Conservation (phyloP, 2,329 filamentous ascomycete genomes). For the Pleurostoma richardsiae region DNA sequence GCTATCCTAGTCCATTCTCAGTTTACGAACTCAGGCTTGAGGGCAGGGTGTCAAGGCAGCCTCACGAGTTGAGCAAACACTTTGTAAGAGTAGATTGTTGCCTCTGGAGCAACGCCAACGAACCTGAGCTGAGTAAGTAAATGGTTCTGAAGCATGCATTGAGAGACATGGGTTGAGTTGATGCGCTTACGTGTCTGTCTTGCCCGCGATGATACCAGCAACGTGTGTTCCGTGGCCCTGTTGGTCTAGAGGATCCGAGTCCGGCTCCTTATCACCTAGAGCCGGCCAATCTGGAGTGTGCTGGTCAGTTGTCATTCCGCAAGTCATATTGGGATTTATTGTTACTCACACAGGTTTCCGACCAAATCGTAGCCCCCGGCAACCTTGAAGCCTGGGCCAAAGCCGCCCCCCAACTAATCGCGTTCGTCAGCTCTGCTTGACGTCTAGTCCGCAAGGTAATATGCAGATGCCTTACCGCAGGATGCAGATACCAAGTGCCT, state of each 20-base stretch:
- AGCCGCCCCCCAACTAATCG: neutral
- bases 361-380: conserved; percentile 3
- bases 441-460: neutral
- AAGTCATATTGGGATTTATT: neutral
- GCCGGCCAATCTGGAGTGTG: neutral
- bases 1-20: neutral
- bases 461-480: neutral
- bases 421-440: neutral
- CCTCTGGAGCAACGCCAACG: conserved; percentile 18
- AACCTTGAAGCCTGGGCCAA: neutral
- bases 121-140: neutral
- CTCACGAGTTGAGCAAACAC: conserved; percentile 16
- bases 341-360: neutral
- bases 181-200: conserved; percentile 1
- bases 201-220: conserved; percentile 5
- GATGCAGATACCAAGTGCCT: conserved; percentile 4
- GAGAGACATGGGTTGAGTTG: neutral
- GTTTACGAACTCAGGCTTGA: too few species aligned
- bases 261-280: neutral
- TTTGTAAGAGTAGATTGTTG: conserved; percentile 21
- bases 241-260: conserved; percentile 1
- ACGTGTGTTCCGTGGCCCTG: conserved; percentile 6
- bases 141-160: neutral
- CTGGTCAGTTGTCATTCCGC: neutral
- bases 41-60: neutral